These are phyloP conservation scores for Delonix regia DNA, from an alignment of 306 rosid species.

Conservation along the genomic window DNA sequence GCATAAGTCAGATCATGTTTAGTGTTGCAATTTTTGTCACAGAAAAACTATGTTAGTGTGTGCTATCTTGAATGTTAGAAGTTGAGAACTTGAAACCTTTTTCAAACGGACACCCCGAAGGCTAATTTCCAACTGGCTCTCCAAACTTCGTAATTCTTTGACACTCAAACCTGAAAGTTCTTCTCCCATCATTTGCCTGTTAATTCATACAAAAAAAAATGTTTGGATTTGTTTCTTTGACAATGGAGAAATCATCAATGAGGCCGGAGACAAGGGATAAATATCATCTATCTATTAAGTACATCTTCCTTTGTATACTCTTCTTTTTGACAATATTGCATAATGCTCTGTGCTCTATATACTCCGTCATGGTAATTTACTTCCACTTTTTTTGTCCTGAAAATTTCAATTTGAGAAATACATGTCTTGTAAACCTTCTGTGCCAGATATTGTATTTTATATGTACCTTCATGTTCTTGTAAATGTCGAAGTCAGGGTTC, in stretches of 20 bases:
- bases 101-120: constrained; percentile 60
- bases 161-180: constrained; percentile 60
- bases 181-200: constrained; percentile 75
- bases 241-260: background rate
- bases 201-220: background rate
- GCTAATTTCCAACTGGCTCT: constrained; percentile 65
- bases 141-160: constrained; percentile 61
- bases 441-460: constrained; percentile 2
- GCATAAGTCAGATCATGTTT: constrained; percentile 28
- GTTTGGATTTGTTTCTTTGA: background rate
- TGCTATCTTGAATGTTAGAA: background rate
- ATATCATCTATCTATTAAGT: background rate
- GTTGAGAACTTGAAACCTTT: constrained; percentile 40
- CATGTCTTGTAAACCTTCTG: background rate
- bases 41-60: background rate
- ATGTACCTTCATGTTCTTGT: background rate
- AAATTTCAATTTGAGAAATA: background rate
- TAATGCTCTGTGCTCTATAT: background rate
- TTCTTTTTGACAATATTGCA: background rate
- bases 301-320: no score
- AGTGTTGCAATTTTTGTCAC: background rate
- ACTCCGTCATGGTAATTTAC: background rate
- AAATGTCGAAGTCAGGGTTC: background rate
- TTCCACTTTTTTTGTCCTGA: background rate
- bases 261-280: background rate